These are phyloP conservation scores for Annulohypoxylon stygium DNA, from an alignment of 495 filamentous ascomycete genomes.

Conservation along the genomic window DNA sequence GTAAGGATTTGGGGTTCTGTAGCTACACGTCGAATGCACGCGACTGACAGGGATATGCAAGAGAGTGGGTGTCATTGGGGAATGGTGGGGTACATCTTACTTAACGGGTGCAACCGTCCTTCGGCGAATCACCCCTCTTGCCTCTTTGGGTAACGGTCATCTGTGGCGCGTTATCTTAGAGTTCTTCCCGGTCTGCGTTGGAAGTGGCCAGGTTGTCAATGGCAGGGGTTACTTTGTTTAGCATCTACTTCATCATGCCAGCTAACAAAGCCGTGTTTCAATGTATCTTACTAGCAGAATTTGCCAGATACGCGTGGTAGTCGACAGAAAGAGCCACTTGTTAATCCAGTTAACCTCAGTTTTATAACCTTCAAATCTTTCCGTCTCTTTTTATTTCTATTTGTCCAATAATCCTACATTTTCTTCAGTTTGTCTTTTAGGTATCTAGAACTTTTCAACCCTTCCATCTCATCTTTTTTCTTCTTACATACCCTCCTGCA, in stretches of 20 bases:
- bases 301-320: conserved; percentile 30
- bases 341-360: conserved; percentile 18
- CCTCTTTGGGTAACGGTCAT: conserved; percentile 19
- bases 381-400: background rate
- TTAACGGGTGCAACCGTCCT: conserved; percentile 7
- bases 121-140: conserved; percentile 38
- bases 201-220: conserved; percentile 47
- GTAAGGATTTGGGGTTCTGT: background rate
- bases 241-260: background rate
- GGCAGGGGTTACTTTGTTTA: conserved; percentile 38
- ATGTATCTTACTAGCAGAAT: conserved; percentile 31
- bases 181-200: background rate
- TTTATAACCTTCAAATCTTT: conserved; percentile 5
- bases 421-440: background rate
- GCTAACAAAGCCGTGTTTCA: background rate
- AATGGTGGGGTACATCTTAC: conserved; percentile 32
- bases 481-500: background rate
- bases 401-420: conserved; percentile 20
- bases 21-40: conserved; percentile 26
- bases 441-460: background rate
- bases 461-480: background rate
- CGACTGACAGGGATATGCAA: conserved; percentile 32
- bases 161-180: conserved; percentile 23
- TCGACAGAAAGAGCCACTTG: conserved; percentile 37
- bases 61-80: conserved; percentile 1